Evolutionary conservation across 2,329 filamentous ascomycete genomes (phyloP).

Genomic region (Zymoseptoria pseudotritici): DNA sequence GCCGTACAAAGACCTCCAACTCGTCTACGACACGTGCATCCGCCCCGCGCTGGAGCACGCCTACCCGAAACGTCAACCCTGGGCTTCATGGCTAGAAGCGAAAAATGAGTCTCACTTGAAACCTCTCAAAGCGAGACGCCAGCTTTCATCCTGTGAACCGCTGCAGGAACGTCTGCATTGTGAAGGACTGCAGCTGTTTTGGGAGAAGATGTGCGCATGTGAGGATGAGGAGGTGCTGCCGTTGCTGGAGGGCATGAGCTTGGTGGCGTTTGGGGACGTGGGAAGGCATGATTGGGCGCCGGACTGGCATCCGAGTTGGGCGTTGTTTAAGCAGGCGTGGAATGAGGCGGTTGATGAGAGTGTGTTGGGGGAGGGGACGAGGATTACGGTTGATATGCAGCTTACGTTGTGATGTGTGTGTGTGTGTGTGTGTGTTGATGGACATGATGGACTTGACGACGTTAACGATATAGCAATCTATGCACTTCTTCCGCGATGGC

Average conservation of each 20-base stretch:
- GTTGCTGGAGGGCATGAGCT: conserved; percentile 6
- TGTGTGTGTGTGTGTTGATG: neutral
- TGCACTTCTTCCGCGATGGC: conserved; percentile 77
- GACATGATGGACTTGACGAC: neutral
- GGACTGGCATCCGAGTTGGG: conserved; percentile 11
- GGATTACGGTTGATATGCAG: conserved; percentile 6
- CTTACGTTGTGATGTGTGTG: conserved; percentile 1
- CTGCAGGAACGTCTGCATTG: conserved; percentile 17
- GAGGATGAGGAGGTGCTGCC: conserved; percentile 4
- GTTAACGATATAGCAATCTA: conserved; percentile 41
- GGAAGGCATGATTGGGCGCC: conserved; percentile 11
- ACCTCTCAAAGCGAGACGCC: conserved; percentile 14
- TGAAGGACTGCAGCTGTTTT: conserved; percentile 10
- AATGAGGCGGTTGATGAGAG: conserved; percentile 8
- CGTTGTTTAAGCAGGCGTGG: conserved; percentile 12
- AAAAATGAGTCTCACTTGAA: conserved; percentile 17
- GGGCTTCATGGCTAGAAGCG: conserved; percentile 15
- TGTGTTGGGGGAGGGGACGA: conserved; percentile 2
- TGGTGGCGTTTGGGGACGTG: conserved; percentile 12
- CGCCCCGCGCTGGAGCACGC: conserved; percentile 12
- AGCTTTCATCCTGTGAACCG: conserved; percentile 2
- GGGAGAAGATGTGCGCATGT: conserved; percentile 10
- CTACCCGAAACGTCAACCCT: conserved; percentile 10
- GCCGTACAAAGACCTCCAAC: conserved; percentile 9
- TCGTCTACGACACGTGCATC: conserved; percentile 13